Base-by-base conservation (phyloP, 2,329 filamentous ascomycete species). In the Colletotrichum zoysiae region DNA sequence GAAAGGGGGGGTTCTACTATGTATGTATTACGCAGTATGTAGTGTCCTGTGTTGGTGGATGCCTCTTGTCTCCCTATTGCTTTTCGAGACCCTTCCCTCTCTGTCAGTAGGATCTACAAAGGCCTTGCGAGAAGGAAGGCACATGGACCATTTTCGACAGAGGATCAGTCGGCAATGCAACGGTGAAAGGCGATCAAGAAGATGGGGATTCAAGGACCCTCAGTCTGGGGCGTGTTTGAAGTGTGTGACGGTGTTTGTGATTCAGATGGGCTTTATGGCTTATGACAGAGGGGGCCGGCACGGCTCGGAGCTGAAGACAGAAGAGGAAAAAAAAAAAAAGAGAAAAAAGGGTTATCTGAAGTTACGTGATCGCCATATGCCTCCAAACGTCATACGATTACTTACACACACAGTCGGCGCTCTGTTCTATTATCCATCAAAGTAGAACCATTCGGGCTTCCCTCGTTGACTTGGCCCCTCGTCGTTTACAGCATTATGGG, bases 171-270 rank as follows among this genome's bases (percentile, higher is more conserved):
- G 23, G 51, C 23, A 23, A 65, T 44, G 60, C 44, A 35, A 65
- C 51, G 48, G 11, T 23, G 26, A 26, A 44, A 42, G 42, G 23
- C 18, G 42, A 44, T 44, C 26, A 42, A 23, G 61, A 44, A n/a
- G 16, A n/a, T n/a, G 51, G 11, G n/a, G 4, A 16, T 20, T 20
- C 33, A 16, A 23, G 12, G 20, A 51, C 44, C 53, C 20, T 58
- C 42, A 53, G 38, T 56, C 18, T n/a, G n/a, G 11, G 38, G 23
- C 6, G 35, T 23, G 67, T 69, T 65, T 59, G 53, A 58, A 42
- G 38, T 42, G 20, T 38, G 53, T 69, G 44, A 53, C 62, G 38
- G 44, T 38, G 53, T 59, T 53, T 69, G 67, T 69, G 35, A 46
- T 65, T 44, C 42, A 16, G 35, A 40, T 20, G 20, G 20, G 35